These are phyloP conservation scores for Salix exigua DNA, from an alignment of 345 rosid species.

Conservation along the genomic window DNA sequence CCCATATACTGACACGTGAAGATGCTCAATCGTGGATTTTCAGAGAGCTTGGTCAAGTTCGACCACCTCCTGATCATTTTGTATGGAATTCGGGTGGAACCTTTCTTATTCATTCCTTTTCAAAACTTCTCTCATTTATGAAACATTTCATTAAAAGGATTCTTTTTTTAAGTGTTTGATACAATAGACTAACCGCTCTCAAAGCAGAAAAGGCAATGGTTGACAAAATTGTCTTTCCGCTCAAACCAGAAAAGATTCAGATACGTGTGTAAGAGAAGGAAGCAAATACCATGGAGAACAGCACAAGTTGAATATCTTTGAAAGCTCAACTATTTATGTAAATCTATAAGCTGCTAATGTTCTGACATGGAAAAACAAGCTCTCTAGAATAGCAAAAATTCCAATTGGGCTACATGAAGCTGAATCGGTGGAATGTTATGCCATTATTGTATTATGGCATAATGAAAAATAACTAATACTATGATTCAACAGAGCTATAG, in stretches of 20 bases:
- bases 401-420: not conserved
- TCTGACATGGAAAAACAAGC: not conserved
- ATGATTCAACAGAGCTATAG: too few species aligned
- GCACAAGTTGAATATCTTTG: not conserved
- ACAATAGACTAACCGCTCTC: not conserved
- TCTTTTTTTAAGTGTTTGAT: not conserved
- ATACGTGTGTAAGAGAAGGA: not conserved
- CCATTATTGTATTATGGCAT: not conserved
- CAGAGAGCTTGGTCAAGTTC: not conserved
- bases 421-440: not conserved
- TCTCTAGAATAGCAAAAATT: not conserved
- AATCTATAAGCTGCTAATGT: not conserved
- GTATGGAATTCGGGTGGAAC: not conserved
- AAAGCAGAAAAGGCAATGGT: not conserved
- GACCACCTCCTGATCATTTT: not conserved
- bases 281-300: not conserved
- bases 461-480: not conserved
- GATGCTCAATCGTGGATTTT: too few species aligned
- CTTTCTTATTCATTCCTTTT: not conserved
- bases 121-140: not conserved
- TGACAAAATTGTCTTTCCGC: not conserved
- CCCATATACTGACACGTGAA: too few species aligned
- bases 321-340: not conserved
- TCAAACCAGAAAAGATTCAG: not conserved
- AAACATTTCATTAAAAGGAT: not conserved